phyloP scores from a whole-genome alignment of 2,329 filamentous ascomycete species.

The Pseudogymnoascus sp. region DNA sequence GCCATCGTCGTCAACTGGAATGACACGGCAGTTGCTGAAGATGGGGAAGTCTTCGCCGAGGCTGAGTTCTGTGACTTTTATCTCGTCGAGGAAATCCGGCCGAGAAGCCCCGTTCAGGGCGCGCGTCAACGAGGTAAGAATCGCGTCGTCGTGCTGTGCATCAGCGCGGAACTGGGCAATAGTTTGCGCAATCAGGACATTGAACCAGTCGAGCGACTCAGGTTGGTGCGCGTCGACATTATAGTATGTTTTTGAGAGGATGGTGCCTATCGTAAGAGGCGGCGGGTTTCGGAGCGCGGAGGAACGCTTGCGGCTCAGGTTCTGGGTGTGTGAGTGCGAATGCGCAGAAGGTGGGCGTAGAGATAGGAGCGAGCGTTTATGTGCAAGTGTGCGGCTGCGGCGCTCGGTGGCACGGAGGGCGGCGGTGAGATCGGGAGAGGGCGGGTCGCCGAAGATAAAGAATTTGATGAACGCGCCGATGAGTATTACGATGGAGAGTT shows the following conservation, averaged over 20 bases:
- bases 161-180: constrained; percentile 93
- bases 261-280: constrained; percentile 81
- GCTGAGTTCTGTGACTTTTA: constrained; percentile 87
- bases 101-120: constrained; percentile 81
- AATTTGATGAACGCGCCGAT: constrained; percentile 97
- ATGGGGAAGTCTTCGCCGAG: constrained; percentile 97
- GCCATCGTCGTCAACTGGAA: constrained; percentile 79
- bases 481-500: constrained; percentile 84
- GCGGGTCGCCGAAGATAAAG: constrained; percentile 97
- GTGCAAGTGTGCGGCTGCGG: constrained; percentile 65
- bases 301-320: constrained; percentile 57
- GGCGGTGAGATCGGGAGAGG: constrained; percentile 74
- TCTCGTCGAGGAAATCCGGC: constrained; percentile 88
- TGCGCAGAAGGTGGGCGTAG: constrained; percentile 40
- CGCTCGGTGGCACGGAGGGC: constrained; percentile 69
- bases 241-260: constrained; percentile 95
- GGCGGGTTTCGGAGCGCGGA: constrained; percentile 68
- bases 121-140: constrained; percentile 76
- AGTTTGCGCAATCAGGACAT: constrained; percentile 91
- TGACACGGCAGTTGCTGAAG: constrained; percentile 95
- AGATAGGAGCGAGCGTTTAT: constrained; percentile 67
- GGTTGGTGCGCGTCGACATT: constrained; percentile 93
- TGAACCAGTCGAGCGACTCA: constrained; percentile 97
- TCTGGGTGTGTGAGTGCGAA: constrained; percentile 20
- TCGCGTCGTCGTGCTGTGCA: constrained; percentile 84